phyloP scores from a whole-genome alignment of 805 yeast species.

The Kazachstania martiniae region DNA sequence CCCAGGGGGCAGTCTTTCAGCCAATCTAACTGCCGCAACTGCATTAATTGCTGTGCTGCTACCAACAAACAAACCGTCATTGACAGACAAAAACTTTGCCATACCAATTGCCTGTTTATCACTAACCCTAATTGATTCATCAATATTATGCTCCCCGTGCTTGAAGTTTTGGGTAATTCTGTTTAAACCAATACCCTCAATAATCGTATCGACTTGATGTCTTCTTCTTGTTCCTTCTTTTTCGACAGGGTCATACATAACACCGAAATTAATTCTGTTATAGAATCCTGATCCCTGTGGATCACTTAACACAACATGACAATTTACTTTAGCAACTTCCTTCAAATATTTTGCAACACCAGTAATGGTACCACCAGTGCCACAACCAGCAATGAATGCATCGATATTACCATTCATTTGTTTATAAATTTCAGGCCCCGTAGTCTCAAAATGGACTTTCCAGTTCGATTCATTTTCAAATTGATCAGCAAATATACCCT shows the following conservation, averaged over 20 bases:
- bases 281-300: constrained; percentile 93
- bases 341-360: constrained; percentile 77
- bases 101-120: constrained; percentile 76
- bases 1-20: constrained; percentile 41
- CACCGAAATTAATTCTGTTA: constrained; percentile 79
- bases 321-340: constrained; percentile 36
- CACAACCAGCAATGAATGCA: constrained; percentile 81
- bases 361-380: constrained; percentile 95
- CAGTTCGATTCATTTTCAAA: constrained; percentile 90
- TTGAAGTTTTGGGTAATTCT: constrained; percentile 74
- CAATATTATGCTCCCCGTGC: constrained; percentile 59
- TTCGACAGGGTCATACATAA: constrained; percentile 84
- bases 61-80: constrained; percentile 88
- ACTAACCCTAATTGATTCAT: constrained; percentile 67
- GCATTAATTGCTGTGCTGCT: constrained; percentile 91
- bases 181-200: constrained; percentile 90
- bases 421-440: constrained; percentile 86
- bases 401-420: constrained; percentile 62
- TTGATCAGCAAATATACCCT: constrained; percentile 87
- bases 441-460: constrained; percentile 67
- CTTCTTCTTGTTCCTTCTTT: constrained; percentile 88
- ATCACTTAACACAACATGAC: constrained; percentile 67
- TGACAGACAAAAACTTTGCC: constrained; percentile 73
- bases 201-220: constrained; percentile 90
- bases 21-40: constrained; percentile 69